These are phyloP conservation scores for Beauveria brongniartii DNA, from an alignment of 2,329 filamentous ascomycete genomes.

Conservation along the genomic window DNA sequence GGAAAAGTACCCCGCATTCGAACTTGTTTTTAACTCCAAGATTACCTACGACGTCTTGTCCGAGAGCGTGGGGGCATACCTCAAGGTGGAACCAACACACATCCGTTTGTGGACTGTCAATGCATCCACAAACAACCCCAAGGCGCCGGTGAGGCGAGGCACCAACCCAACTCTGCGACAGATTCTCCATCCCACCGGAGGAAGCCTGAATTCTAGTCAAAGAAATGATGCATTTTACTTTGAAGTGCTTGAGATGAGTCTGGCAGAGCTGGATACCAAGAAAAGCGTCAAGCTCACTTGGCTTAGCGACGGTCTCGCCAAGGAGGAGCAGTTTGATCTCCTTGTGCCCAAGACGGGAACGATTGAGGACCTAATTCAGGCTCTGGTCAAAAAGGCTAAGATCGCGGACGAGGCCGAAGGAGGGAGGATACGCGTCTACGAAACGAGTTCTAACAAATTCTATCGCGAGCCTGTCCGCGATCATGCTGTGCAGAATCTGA, in stretches of 20 bases:
- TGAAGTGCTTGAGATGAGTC: conserved; percentile 87
- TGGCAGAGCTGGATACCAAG: conserved; percentile 89
- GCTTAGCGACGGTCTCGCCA: conserved; percentile 82
- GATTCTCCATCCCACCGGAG: conserved; percentile 70
- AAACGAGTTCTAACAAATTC: conserved; percentile 74
- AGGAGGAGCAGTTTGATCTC: conserved; percentile 79
- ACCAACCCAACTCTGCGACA: conserved; percentile 62
- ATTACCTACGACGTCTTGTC: conserved; percentile 84
- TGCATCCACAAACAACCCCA: conserved; percentile 65
- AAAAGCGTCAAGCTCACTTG: conserved; percentile 77
- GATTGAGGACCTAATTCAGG: conserved; percentile 68
- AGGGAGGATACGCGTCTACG: conserved; percentile 70
- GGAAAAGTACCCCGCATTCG: conserved; percentile 58
- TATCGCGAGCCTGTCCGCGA: conserved; percentile 67
- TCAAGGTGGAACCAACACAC: conserved; percentile 75
- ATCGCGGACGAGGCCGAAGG: conserved; percentile 65
- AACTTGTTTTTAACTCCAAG: conserved; percentile 74
- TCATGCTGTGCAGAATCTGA: conserved; percentile 69
- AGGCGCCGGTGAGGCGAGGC: conserved; percentile 66
- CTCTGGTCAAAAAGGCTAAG: conserved; percentile 71
- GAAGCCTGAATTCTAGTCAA: conserved; percentile 62
- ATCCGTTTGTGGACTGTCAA: conserved; percentile 88
- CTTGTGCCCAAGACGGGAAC: conserved; percentile 82
- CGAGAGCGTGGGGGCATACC: conserved; percentile 69
- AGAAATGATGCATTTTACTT: conserved; percentile 77